Evolutionary conservation across 2,329 filamentous ascomycete genomes (phyloP).

Genomic region (Aspergillus puulaauensis): DNA sequence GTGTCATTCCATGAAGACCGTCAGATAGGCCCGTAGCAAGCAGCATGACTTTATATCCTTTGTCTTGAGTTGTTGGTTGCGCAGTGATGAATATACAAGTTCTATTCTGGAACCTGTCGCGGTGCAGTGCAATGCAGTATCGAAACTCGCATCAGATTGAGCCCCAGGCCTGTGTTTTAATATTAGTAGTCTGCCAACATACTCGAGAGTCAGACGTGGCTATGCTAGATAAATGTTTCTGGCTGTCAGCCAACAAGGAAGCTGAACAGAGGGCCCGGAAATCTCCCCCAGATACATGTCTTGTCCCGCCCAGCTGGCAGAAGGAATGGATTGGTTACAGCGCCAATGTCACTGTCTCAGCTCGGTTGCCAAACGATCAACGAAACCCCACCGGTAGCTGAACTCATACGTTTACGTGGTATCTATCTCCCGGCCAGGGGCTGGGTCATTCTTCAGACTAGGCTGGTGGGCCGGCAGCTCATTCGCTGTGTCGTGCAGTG

Average conservation of each 20-base stretch:
- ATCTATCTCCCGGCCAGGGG: background rate
- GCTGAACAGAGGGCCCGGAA: conserved; percentile 5
- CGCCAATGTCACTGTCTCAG: conserved; percentile 1
- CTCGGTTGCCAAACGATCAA: background rate
- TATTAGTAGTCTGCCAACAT: background rate
- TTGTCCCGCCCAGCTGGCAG: background rate
- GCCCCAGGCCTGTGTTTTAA: background rate
- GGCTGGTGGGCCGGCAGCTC: background rate
- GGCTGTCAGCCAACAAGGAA: conserved; percentile 14
- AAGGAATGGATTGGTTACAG: background rate
- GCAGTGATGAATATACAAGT: background rate
- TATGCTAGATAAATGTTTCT: conserved; percentile 13
- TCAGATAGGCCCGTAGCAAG: background rate
- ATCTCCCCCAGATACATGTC: conserved; percentile 1
- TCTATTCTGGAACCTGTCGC: background rate
- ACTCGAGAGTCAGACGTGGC: conserved; percentile 20
- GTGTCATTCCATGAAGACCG: background rate
- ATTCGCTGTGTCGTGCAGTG: background rate
- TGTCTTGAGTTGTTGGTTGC: background rate
- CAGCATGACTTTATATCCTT: conserved; percentile 11
- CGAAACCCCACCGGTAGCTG: conserved; percentile 2
- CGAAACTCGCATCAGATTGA: background rate
- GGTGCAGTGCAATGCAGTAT: background rate
- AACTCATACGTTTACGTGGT: conserved; percentile 1
- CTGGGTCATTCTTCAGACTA: background rate